phyloP scores from a whole-genome alignment of 2,329 filamentous ascomycete genomes.

The Mollisia scopiformis region DNA sequence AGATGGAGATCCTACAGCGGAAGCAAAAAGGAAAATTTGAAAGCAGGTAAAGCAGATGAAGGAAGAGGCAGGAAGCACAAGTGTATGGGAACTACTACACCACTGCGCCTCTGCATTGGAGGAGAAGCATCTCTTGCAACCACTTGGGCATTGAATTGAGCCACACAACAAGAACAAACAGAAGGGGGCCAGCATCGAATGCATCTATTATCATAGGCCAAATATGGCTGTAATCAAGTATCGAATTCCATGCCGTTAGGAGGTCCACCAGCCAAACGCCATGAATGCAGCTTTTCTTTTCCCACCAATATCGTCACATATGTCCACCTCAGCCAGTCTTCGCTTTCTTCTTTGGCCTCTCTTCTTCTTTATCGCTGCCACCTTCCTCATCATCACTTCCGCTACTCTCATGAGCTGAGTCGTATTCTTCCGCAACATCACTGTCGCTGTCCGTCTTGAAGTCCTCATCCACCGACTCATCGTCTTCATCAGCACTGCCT shows the following conservation, averaged over 20 bases:
- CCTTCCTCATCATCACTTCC: slow-evolving; percentile 70
- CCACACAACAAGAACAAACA: background rate
- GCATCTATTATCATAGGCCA: slow-evolving; percentile 11
- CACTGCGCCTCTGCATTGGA: no score
- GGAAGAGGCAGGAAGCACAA: no score
- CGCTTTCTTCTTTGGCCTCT: slow-evolving; percentile 53
- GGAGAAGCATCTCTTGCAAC: background rate
- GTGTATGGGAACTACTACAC: no score
- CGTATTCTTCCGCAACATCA: slow-evolving; percentile 95
- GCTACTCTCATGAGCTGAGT: slow-evolving; percentile 87
- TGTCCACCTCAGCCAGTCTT: slow-evolving; percentile 28
- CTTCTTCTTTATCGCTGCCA: slow-evolving; percentile 59
- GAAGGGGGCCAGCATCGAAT: background rate
- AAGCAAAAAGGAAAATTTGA: no score
- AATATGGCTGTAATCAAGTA: background rate
- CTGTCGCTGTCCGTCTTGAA: slow-evolving; percentile 92
- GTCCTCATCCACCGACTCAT: slow-evolving; percentile 94
- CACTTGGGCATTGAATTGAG: background rate
- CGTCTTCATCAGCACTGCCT: slow-evolving; percentile 93
- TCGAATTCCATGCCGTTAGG: background rate
- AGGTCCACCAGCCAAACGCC: slow-evolving; percentile 15
- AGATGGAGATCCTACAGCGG: no score
- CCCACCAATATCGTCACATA: background rate
- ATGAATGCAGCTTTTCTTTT: slow-evolving; percentile 17
- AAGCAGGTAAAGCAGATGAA: no score